A percentile compares a stretch with the other conserved stretches of the same genome.
These are phyloP conservation scores for Podospora tetraspora DNA, from an alignment of 495 filamentous ascomycete species.

Conservation along the genomic window DNA sequence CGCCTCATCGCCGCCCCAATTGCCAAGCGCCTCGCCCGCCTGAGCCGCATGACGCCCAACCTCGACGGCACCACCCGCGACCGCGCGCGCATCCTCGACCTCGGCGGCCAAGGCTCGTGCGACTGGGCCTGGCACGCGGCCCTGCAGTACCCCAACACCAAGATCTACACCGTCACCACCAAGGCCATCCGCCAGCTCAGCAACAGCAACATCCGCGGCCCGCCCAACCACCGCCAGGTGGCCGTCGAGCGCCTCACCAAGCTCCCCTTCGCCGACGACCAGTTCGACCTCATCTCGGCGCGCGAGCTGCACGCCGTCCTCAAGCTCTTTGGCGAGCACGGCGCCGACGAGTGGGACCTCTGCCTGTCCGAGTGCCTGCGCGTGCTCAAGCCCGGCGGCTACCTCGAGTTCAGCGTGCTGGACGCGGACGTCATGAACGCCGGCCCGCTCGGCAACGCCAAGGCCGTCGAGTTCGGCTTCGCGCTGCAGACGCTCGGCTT, in stretches of 20 bases:
- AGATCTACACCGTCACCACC: constrained; percentile 78
- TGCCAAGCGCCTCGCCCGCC: constrained; percentile 50
- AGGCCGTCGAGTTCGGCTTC: constrained; percentile 83
- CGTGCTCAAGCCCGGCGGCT: constrained; percentile 86
- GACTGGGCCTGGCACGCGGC: constrained; percentile 97
- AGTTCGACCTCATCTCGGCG: constrained; percentile 90
- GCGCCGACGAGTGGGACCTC: constrained; percentile 79
- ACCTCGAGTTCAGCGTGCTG: constrained; percentile 82
- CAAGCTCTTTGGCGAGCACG: constrained; percentile 58
- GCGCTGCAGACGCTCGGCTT: constrained; percentile 81
- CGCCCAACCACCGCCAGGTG: constrained; percentile 78
- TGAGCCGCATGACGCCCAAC: constrained; percentile 42
- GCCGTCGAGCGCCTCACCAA: constrained; percentile 67
- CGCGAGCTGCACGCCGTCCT: constrained; percentile 80
- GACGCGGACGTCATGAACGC: constrained; percentile 85
- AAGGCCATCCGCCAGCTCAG: constrained; percentile 58
- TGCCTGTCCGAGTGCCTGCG: constrained; percentile 82
- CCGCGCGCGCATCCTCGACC: constrained; percentile 71
- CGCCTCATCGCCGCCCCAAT: constrained; percentile 73
- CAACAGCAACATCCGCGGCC: constrained; percentile 69
- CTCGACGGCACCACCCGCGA: constrained; percentile 40
- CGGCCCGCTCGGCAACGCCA: constrained; percentile 68
- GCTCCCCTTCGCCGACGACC: constrained; percentile 78
- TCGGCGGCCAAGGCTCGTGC: constrained; percentile 76
- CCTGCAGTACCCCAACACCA: constrained; percentile 72